Base-by-base conservation (phyloP, 176 grass and related monocot species). In the Aegilops umbellulata region DNA sequence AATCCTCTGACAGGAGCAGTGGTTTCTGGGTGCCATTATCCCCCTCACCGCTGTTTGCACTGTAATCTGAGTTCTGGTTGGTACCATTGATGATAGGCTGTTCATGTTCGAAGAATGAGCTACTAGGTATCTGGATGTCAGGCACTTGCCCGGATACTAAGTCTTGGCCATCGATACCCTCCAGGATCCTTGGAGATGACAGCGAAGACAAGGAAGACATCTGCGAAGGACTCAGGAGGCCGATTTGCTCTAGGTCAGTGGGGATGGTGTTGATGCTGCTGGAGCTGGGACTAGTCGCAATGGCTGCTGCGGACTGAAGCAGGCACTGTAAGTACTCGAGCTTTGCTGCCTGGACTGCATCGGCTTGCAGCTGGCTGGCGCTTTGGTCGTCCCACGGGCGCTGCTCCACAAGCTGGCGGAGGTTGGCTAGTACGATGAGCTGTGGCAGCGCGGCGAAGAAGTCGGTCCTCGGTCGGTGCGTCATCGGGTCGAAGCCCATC, bases 401-500 rank as follows among this genome's bases (percentile, higher is more conserved):
- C 84, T 91, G 87, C 10, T 85, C 93, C 13, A 94, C 90, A 38
- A 98, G 79, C 69, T 98, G 84, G 78, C 93, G 89, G 85, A 98
- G 93, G 76, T 98, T 94, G 55, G 88, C 92, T 0, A 98, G 86
- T 17, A 94, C 92, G 13, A 98, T 83, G 24, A 98, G 90, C 74
- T 95, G 93, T 60, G 93, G 96, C 26, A 98, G 87, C 10, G 93
- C 83, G 4, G 92, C 88, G 55, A 98, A 98, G 91, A 98, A 91
- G 84, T 98, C 92, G 1, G 96, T 98, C 49, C 96, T 90, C 27
- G 93, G 96, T 8, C 79, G 86, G 88, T 98, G 96, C 7, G 96
- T 98, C 93, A 95, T 98, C 4, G 96, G 96, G 88, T 98, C 96
- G 36, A 98, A 91, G 31, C 96, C 96, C 96, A 95, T 98, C 78